Conservation (phyloP, 2,329 filamentous ascomycete genomes). For the Zasmidium angulare region DNA sequence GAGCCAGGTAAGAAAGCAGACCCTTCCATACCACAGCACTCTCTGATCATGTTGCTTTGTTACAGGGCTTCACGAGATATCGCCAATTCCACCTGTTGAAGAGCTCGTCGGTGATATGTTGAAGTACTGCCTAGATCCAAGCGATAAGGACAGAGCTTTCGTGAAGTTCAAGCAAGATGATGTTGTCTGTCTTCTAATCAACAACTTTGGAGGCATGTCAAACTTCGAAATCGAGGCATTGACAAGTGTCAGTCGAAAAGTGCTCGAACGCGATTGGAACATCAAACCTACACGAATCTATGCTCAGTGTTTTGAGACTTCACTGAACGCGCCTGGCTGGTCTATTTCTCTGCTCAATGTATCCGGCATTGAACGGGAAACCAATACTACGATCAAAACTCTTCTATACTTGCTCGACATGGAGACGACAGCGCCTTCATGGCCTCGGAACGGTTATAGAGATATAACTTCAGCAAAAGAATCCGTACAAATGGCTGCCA, state of each 20-base stretch:
- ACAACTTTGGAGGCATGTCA: constrained; percentile 52
- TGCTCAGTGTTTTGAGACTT: constrained; percentile 52
- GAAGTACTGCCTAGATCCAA: constrained; percentile 48
- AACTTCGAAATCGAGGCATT: constrained; percentile 51
- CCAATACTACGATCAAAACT: constrained; percentile 40
- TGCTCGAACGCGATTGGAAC: constrained; percentile 49
- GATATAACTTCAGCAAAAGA: constrained; percentile 21
- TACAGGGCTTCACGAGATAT: constrained; percentile 47
- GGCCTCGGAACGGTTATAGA: constrained; percentile 51
- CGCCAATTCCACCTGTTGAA: constrained; percentile 50
- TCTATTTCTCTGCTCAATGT: constrained; percentile 57
- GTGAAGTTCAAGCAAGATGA: constrained; percentile 48
- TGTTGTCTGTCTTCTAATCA: constrained; percentile 48
- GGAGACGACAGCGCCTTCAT: constrained; percentile 52
- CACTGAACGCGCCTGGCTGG: constrained; percentile 57
- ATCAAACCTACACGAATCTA: constrained; percentile 51
- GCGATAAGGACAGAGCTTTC: constrained; percentile 51
- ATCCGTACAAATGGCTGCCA: constrained; percentile 21
- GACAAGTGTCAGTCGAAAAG: constrained; percentile 41
- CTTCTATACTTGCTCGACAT: constrained; percentile 51
- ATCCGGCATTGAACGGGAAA: constrained; percentile 44
- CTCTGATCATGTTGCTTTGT: constrained; percentile 27
- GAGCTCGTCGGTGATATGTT: constrained; percentile 51
- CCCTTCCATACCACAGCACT: not conserved
- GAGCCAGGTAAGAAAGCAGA: constrained; percentile 40